Evolutionary conservation across 257 asterid species (phyloP).

Genomic region (Vinca minor): DNA sequence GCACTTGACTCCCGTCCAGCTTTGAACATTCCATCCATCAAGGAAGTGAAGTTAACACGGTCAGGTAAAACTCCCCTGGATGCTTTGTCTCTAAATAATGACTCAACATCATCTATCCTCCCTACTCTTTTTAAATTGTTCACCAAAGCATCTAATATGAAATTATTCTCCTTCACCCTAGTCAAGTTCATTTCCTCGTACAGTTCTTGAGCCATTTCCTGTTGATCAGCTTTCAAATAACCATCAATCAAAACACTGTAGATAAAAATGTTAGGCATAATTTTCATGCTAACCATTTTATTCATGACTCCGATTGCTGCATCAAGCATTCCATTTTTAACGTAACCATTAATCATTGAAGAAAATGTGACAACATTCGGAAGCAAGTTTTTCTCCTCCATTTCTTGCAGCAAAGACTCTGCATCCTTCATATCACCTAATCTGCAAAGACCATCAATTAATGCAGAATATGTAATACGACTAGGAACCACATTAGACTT

Average conservation of each 20-base stretch:
- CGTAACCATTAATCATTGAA: constrained; percentile 57
- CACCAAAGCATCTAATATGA: constrained; percentile 52
- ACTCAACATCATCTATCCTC: constrained; percentile 53
- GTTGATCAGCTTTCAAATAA: constrained; percentile 59
- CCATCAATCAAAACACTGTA: constrained; percentile 63
- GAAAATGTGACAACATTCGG: constrained; percentile 73
- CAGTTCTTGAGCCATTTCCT: constrained; percentile 45
- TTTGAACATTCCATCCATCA: constrained; percentile 84
- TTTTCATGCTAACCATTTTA: constrained; percentile 45
- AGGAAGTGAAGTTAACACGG: constrained; percentile 64
- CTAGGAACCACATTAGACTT: constrained; percentile 43
- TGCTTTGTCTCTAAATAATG: constrained; percentile 37
- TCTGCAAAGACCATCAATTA: constrained; percentile 61
- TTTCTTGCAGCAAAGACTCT: constrained; percentile 49
- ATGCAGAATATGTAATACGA: constrained; percentile 54
- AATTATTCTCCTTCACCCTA: constrained; percentile 50
- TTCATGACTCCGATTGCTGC: constrained; percentile 39
- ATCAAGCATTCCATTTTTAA: constrained; percentile 61
- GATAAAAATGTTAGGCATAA: constrained; percentile 53
- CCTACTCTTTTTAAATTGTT: constrained; percentile 59
- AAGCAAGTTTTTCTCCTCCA: constrained; percentile 43
- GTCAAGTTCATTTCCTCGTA: constrained; percentile 58
- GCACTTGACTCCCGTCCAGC: constrained; percentile 66
- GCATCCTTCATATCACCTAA: constrained; percentile 52
- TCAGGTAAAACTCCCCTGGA: constrained; percentile 61